These are phyloP conservation scores for Lumnitzera racemosa DNA, from an alignment of 345 rosid genomes.

Conservation along the genomic window DNA sequence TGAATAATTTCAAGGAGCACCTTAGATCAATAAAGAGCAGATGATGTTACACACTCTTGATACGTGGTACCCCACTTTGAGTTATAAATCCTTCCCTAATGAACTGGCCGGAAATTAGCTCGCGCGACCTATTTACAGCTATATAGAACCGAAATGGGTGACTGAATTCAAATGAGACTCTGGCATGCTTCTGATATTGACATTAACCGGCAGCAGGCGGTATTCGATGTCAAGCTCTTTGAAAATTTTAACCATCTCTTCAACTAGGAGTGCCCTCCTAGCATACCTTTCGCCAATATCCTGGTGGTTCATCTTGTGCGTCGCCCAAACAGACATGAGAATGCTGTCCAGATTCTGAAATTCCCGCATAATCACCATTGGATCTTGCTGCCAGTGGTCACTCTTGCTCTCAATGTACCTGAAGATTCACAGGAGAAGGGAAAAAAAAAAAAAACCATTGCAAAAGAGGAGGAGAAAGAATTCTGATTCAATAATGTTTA, in stretches of 20 bases:
- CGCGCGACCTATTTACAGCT: no score
- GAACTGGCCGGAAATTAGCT: no score
- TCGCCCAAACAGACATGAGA: constrained; percentile 14
- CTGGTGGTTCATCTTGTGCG: constrained; percentile 31
- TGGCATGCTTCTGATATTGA: constrained; percentile 45
- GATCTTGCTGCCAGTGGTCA: constrained; percentile 27
- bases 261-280: constrained; percentile 55
- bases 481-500: not conserved
- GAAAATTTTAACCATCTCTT: constrained; percentile 62
- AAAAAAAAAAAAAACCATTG: no score
- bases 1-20: no score
- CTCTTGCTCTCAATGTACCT: constrained; percentile 25
- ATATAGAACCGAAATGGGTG: no score
- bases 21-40: no score
- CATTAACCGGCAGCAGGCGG: constrained; percentile 54
- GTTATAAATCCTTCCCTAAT: no score
- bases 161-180: not conserved
- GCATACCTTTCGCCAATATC: constrained; percentile 44
- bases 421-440: no score
- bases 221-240: constrained; percentile 61
- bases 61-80: no score
- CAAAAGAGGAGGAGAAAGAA: no score
- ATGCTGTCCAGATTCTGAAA: constrained; percentile 44
- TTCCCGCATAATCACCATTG: constrained; percentile 20
- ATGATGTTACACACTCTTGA: no score